phyloP scores from a whole-genome alignment of 495 filamentous ascomycete species.

The Peziza echinospora region DNA sequence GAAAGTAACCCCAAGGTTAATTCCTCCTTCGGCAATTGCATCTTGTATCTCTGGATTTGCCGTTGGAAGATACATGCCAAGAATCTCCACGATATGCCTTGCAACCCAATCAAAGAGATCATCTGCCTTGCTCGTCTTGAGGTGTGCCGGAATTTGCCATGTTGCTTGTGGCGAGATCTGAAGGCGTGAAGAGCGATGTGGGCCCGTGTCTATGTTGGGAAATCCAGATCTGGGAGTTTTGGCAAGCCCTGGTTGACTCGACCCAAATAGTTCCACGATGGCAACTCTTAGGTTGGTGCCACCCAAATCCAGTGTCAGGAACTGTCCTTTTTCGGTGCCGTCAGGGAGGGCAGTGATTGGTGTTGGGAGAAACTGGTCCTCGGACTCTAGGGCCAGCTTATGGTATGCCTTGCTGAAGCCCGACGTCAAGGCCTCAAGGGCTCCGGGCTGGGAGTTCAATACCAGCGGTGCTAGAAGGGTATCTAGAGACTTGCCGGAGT shows the following conservation, averaged over 20 bases:
- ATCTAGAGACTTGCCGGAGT: neutral
- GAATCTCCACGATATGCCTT: conserved; percentile 49
- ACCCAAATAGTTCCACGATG: conserved; percentile 48
- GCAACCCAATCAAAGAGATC: conserved; percentile 65
- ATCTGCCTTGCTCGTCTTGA: conserved; percentile 57
- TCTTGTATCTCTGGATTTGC: conserved; percentile 14
- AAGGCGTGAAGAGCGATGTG: too few species aligned
- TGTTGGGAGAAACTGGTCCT: conserved; percentile 55
- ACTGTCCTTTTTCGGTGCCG: conserved; percentile 38
- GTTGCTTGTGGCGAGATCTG: neutral
- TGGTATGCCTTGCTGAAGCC: conserved; percentile 40
- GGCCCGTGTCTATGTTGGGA: conserved; percentile 17
- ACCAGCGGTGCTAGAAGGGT: neutral
- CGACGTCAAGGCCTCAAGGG: conserved; percentile 27
- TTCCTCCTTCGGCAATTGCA: conserved; percentile 27
- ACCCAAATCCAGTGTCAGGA: conserved; percentile 38
- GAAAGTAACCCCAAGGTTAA: conserved; percentile 66
- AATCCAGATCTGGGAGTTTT: conserved; percentile 4
- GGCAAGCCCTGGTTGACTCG: conserved; percentile 19
- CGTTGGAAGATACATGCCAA: conserved; percentile 28
- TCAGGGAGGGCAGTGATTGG: conserved; percentile 51
- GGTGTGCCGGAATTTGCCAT: conserved; percentile 60
- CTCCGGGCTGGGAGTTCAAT: neutral
- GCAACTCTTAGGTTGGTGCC: conserved; percentile 63
- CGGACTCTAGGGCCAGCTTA: conserved; percentile 40